A percentile compares a stretch with the other conserved stretches of the same genome.
These are phyloP conservation scores for Thinopyrum obtusiflorum DNA, from an alignment of 202 grass and related monocot species.

Conservation along the genomic window DNA sequence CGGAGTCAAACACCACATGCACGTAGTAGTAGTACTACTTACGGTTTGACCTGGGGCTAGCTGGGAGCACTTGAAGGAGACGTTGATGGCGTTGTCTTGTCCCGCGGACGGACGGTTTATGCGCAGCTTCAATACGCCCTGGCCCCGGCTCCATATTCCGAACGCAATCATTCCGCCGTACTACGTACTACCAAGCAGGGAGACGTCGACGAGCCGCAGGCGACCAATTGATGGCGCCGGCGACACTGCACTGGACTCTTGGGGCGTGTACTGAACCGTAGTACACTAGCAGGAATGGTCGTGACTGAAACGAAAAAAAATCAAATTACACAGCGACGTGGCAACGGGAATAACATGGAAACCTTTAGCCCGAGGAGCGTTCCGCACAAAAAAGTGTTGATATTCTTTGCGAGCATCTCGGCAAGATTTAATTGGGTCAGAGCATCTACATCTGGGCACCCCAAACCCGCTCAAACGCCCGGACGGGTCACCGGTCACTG, in stretches of 20 bases:
- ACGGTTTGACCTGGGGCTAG: constrained; percentile 3
- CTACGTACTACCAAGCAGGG: not conserved
- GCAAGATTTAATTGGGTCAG: too few relatives aligned
- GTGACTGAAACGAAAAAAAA: not conserved
- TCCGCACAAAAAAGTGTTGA: too few relatives aligned
- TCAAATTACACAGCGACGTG: not conserved
- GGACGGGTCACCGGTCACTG: too few relatives aligned
- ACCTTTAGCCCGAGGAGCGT: not conserved
- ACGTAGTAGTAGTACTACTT: too few relatives aligned
- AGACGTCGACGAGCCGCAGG: not conserved
- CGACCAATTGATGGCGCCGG: not conserved
- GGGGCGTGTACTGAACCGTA: too few relatives aligned
- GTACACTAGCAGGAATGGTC: not conserved
- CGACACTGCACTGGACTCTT: too few relatives aligned
- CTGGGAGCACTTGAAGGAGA: not conserved
- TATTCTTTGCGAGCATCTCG: too few relatives aligned
- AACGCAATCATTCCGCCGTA: not conserved
- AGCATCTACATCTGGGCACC: too few relatives aligned
- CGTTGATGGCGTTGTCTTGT: constrained; percentile 8
- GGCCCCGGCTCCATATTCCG: not conserved
- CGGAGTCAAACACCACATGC: too few relatives aligned
- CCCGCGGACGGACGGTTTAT: not conserved
- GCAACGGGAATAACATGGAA: not conserved
- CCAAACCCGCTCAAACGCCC: too few relatives aligned
- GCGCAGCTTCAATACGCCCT: constrained; percentile 1